Evolutionary conservation across 148 eudicot genomes (phyloP).

Genomic region (Tetragonia tetragonoides): DNA sequence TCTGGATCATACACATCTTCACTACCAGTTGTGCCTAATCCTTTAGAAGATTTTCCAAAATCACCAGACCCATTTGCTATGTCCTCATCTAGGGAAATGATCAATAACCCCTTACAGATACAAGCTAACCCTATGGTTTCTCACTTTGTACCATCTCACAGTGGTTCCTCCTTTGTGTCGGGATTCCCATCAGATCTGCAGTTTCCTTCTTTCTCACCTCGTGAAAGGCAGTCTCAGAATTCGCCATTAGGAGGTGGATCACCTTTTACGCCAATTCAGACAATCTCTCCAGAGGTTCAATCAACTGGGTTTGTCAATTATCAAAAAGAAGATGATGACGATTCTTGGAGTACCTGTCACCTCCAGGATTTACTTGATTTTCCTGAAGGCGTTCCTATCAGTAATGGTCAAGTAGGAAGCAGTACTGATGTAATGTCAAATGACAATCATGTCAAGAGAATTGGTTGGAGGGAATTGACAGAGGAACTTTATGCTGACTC

Average conservation of each 20-base stretch:
- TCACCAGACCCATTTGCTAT: constrained; percentile 45
- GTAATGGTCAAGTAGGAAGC: constrained; percentile 45
- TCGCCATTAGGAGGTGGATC: constrained; percentile 31
- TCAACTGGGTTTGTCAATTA: constrained; percentile 34
- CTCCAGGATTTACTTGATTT: constrained; percentile 55
- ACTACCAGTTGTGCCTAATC: constrained; percentile 27
- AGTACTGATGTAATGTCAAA: constrained; percentile 30
- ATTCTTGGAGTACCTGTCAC: constrained; percentile 54
- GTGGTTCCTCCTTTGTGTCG: constrained; percentile 38
- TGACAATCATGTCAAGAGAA: constrained; percentile 41
- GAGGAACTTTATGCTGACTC: constrained; percentile 55
- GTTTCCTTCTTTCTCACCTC: constrained; percentile 35
- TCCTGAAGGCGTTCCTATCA: constrained; percentile 35
- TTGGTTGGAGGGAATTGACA: constrained; percentile 68
- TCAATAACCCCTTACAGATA: constrained; percentile 22
- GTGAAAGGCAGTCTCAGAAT: constrained; percentile 28
- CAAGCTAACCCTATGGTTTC: constrained; percentile 28
- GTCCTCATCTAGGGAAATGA: constrained; percentile 11
- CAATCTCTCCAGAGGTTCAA: constrained; percentile 26
- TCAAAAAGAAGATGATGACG: constrained; percentile 44
- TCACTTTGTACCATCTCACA: constrained; percentile 16
- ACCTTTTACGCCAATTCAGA: constrained; percentile 27
- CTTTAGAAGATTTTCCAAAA: constrained; percentile 41
- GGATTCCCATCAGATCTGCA: constrained; percentile 42
- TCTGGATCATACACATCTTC: constrained; percentile 33